A percentile compares a stretch with the other conserved stretches of the same genome.
Evolutionary conservation across 129 eudicot genomes (phyloP).

Genomic region (Pulicaria dysenterica): DNA sequence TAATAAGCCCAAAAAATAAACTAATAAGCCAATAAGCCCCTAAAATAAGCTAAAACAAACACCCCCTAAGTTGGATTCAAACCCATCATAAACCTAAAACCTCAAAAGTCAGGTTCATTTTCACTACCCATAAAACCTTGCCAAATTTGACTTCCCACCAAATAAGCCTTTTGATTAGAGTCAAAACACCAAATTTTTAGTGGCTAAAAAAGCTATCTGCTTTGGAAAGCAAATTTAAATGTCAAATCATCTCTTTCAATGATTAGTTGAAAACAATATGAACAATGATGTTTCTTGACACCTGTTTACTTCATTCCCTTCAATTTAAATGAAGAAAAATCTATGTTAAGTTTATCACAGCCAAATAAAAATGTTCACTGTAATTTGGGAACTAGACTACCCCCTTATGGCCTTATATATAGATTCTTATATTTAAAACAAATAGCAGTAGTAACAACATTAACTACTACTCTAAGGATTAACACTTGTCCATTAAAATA

Average conservation of each 20-base stretch:
- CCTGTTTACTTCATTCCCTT: neutral
- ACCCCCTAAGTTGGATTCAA: conserved; percentile 36
- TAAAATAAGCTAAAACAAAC: too few species aligned
- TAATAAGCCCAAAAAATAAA: too few species aligned
- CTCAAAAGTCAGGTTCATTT: conserved; percentile 11
- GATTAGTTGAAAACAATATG: neutral
- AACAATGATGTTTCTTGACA: conserved; percentile 3
- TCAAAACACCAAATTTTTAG: conserved; percentile 29
- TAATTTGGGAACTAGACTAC: too few species aligned
- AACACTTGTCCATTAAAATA: too few species aligned
- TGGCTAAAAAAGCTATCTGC: conserved; percentile 19
- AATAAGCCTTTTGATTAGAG: conserved; percentile 22
- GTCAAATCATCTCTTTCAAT: conserved; percentile 27
- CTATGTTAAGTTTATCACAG: too few species aligned
- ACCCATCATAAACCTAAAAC: conserved; percentile 20
- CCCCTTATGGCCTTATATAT: too few species aligned
- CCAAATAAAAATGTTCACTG: too few species aligned
- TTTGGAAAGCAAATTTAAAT: conserved; percentile 16
- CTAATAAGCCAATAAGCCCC: too few species aligned
- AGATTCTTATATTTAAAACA: too few species aligned
- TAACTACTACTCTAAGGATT: too few species aligned
- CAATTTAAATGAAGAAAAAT: neutral
- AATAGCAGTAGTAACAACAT: too few species aligned
- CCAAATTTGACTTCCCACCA: conserved; percentile 24
- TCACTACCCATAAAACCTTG: conserved; percentile 31